Conservation (phyloP, 2,329 filamentous ascomycete genomes). For the Aspergillus sp. region DNA sequence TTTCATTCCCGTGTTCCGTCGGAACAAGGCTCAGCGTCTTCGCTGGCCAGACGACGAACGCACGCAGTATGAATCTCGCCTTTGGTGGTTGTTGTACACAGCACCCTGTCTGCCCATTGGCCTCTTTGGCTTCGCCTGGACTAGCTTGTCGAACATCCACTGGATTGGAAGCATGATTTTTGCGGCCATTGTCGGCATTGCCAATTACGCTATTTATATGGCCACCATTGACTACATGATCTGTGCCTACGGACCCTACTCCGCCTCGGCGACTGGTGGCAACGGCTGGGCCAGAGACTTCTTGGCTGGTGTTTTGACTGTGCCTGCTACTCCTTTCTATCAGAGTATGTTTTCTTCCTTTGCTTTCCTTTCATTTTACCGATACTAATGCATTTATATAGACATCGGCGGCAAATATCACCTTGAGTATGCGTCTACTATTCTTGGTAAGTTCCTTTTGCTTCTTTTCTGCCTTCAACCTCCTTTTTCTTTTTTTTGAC, state of each 20-base stretch:
- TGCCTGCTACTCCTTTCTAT: constrained; percentile 51
- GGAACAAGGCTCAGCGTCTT: constrained; percentile 40
- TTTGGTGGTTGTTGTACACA: constrained; percentile 56
- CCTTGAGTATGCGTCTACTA: constrained; percentile 56
- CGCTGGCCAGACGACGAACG: constrained; percentile 43
- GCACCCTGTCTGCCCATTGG: constrained; percentile 55
- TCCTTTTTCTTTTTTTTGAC: too few relatives aligned
- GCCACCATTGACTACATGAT: constrained; percentile 64
- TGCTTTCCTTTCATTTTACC: background rate
- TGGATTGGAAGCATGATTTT: constrained; percentile 60
- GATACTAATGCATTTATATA: constrained; percentile 12
- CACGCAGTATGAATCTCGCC: constrained; percentile 60
- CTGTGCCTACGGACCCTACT: constrained; percentile 59
- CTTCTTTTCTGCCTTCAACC: background rate
- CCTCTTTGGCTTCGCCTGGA: constrained; percentile 58
- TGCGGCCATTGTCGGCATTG: constrained; percentile 54
- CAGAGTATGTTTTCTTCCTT: constrained; percentile 25
- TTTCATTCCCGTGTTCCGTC: constrained; percentile 51
- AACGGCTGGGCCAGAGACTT: constrained; percentile 62
- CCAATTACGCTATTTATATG: constrained; percentile 59
- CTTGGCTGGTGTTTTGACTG: constrained; percentile 57
- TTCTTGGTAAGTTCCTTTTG: constrained; percentile 43
- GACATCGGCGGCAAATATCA: constrained; percentile 51
- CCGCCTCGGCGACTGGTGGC: constrained; percentile 60
- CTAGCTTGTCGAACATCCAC: constrained; percentile 47